Conservation (phyloP, 73 alveolate species). For the Effrenium voratum region DNA sequence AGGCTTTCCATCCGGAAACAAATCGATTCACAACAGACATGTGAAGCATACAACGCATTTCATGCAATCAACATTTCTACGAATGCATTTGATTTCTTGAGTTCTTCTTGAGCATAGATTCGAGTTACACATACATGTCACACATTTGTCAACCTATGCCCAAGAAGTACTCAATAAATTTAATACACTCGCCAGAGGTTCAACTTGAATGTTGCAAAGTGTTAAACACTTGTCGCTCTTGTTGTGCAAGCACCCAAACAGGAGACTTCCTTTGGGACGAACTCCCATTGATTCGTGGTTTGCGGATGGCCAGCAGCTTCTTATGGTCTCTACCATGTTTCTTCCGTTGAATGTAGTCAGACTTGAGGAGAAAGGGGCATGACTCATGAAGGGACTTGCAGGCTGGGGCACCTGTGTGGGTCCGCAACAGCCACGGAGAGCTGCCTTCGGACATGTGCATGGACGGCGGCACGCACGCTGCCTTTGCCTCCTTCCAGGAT, state of each 20-base stretch:
- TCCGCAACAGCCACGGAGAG: conserved; percentile 67
- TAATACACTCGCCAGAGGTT: no score
- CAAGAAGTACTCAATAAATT: background rate
- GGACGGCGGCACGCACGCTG: conserved; percentile 70
- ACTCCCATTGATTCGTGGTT: no score
- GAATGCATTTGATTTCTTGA: background rate
- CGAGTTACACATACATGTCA: background rate
- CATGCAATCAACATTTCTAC: background rate
- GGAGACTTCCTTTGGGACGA: no score
- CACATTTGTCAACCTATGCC: background rate
- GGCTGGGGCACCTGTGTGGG: conserved; percentile 60
- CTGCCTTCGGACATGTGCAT: conserved; percentile 86
- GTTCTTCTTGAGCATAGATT: background rate
- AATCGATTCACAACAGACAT: background rate
- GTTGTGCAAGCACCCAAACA: no score
- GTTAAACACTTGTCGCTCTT: background rate
- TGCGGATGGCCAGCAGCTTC: no score
- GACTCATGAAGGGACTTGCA: no score
- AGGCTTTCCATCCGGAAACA: background rate
- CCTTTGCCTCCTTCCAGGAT: conserved; percentile 60
- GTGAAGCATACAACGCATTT: background rate
- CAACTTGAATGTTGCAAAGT: background rate
- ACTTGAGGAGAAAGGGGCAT: no score
- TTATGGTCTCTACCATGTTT: no score
- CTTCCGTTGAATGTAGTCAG: no score